Base-by-base conservation (phyloP, 2,329 filamentous ascomycete genomes). In the Penicillium crustosum region DNA sequence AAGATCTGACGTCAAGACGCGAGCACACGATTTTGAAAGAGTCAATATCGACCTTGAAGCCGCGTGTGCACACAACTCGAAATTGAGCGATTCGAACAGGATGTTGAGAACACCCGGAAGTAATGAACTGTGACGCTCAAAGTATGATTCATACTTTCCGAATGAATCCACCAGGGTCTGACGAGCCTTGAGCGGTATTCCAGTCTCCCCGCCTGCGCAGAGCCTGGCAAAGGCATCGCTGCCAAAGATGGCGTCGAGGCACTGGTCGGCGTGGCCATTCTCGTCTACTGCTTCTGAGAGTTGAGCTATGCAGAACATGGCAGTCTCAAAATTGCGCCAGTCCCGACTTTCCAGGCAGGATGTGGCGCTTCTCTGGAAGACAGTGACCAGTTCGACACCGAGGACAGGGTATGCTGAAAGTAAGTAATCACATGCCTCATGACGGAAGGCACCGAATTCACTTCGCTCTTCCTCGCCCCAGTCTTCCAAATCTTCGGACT, bases 391-490 rank as follows among this genome's bases (percentile, higher is more conserved):
- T 6, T 74, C 74, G 25, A 76, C 69, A 0, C 78, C 78, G 12
- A 80, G 60, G 25, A 79, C 71, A 1, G 76, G 73, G 61, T 78
- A 79, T 2, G 73, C 72, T 7, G 77, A 73, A 15, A 78, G 70
- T 12, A 79, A 67, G 51, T 78, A 79, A 59, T 80, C 78, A 49
- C 74, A 74, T n/a, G 74, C 77, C 44, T 79, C 77, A 29, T 75
- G 73, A 19, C 78, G 76, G 56, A 79, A 79, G 19, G 72, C 68
- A 47, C 70, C 70, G 55, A 79, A 80, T 54, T 77, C 73, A 53
- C 68, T 70, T 31, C 75, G 66, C 29, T 80, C 77, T 49, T 79
- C 77, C 33, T 75, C 72, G 45, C 71, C 70, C 77, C 77, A 80
- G 10, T 72, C 70, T 33, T 68, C 66, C 17, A 74, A 41, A 21